Conservation (phyloP, 306 rosid genomes). For the Fagus crenata region DNA sequence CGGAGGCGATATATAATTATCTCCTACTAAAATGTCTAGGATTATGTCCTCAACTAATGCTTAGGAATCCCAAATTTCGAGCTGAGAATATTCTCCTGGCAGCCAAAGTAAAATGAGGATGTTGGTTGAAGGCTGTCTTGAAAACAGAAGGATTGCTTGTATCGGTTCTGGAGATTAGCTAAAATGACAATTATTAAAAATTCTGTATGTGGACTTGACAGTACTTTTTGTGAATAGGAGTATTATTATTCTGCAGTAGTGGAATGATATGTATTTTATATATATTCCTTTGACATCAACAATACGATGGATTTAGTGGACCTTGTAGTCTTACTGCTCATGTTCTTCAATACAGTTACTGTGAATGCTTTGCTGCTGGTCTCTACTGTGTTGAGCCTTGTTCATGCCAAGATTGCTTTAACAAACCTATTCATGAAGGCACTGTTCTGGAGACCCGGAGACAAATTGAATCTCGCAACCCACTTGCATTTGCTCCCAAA, state of each 20-base stretch:
- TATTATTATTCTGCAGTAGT: background rate
- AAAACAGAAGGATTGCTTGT: background rate
- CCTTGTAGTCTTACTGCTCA: background rate
- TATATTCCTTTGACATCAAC: no score
- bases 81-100: background rate
- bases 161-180: background rate
- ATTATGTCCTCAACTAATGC: background rate
- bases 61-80: background rate
- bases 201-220: background rate
- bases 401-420: conserved; percentile 77
- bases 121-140: background rate
- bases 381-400: conserved; percentile 87
- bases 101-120: background rate
- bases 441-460: conserved; percentile 70
- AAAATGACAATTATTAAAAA: background rate
- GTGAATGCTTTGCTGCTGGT: conserved; percentile 91
- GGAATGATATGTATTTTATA: no score
- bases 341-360: conserved; percentile 55
- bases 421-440: conserved; percentile 75
- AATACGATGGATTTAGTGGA: background rate
- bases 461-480: conserved; percentile 82
- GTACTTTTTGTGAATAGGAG: background rate
- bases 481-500: conserved; percentile 95
- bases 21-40: background rate
- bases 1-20: no score